phyloP scores from a whole-genome alignment of 1,284 basidiomycete genomes.

The Papiliotrema nemorosa region DNA sequence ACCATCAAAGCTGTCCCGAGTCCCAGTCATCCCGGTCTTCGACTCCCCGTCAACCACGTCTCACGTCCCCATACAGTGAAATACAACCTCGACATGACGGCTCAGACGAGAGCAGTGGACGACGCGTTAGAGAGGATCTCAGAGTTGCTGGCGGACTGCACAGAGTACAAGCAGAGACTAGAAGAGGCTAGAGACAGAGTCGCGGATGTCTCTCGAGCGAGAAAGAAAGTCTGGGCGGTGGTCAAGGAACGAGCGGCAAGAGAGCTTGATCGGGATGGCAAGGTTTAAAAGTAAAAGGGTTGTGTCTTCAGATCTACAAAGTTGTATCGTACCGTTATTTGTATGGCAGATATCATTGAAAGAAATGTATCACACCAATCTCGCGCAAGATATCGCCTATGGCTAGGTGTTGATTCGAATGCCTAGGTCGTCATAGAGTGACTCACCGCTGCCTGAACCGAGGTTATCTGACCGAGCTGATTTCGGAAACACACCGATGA shows the following conservation, averaged over 20 bases:
- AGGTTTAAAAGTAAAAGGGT: background rate
- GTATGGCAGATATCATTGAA: too few relatives aligned
- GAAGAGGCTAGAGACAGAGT: conserved; percentile 53
- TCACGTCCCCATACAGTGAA: conserved; percentile 28
- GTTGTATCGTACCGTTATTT: too few relatives aligned
- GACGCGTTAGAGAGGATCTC: conserved; percentile 46
- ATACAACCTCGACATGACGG: conserved; percentile 44
- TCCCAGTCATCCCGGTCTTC: conserved; percentile 27
- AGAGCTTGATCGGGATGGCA: conserved; percentile 33
- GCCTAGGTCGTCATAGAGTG: too few relatives aligned
- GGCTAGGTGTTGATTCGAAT: too few relatives aligned
- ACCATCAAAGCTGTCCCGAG: conserved; percentile 38
- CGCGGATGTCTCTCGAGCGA: conserved; percentile 50
- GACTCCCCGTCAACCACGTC: conserved; percentile 25
- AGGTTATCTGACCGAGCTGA: too few relatives aligned
- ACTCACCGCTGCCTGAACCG: too few relatives aligned
- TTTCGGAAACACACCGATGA: too few relatives aligned
- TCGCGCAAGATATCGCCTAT: too few relatives aligned
- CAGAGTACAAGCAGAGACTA: conserved; percentile 53
- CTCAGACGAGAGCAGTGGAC: conserved; percentile 44
- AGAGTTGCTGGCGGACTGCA: conserved; percentile 52
- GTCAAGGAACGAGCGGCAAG: conserved; percentile 46
- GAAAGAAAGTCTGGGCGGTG: conserved; percentile 52
- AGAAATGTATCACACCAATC: too few relatives aligned
- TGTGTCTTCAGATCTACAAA: background rate